These are phyloP conservation scores for Nicotiana noctiflora DNA, from an alignment of 257 asterid genomes.

Conservation along the genomic window DNA sequence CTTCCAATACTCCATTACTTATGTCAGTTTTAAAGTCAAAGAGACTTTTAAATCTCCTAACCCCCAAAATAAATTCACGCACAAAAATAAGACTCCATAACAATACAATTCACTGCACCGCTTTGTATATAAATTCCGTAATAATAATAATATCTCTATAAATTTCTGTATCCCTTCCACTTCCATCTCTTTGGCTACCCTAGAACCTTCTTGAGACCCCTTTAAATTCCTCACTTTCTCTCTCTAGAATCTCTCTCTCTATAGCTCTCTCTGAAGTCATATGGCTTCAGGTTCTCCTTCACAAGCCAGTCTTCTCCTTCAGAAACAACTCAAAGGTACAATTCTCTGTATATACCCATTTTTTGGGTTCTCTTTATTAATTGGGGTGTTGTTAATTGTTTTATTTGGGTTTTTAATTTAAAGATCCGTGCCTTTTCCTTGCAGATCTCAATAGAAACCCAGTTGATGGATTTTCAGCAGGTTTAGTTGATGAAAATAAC, in stretches of 20 bases:
- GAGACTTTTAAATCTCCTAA: too few species aligned
- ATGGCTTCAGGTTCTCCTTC: slow-evolving; percentile 79
- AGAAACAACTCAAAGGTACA: slow-evolving; percentile 72
- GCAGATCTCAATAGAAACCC: slow-evolving; percentile 88
- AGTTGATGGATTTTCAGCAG: slow-evolving; percentile 97
- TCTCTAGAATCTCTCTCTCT: background rate
- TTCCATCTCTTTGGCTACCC: slow-evolving; percentile 23
- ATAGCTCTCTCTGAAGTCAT: background rate
- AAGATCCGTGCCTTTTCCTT: slow-evolving; percentile 42
- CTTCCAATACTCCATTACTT: too few species aligned
- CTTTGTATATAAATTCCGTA: background rate
- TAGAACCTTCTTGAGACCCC: slow-evolving; percentile 20
- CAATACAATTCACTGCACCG: background rate
- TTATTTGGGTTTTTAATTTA: background rate
- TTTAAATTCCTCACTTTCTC: slow-evolving; percentile 12
- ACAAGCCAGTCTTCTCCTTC: slow-evolving; percentile 89
- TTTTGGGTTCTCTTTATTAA: slow-evolving; percentile 16
- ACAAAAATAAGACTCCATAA: too few species aligned
- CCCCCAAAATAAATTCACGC: too few species aligned
- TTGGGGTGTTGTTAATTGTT: slow-evolving; percentile 5
- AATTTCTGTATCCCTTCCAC: slow-evolving; percentile 4
- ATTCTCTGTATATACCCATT: background rate
- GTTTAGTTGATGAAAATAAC: slow-evolving; percentile 76
- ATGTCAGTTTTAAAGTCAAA: too few species aligned
- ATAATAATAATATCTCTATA: slow-evolving; percentile 1